Evolutionary conservation across 1,284 basidiomycete genomes (phyloP).

Genomic region (Trametes polyzona): DNA sequence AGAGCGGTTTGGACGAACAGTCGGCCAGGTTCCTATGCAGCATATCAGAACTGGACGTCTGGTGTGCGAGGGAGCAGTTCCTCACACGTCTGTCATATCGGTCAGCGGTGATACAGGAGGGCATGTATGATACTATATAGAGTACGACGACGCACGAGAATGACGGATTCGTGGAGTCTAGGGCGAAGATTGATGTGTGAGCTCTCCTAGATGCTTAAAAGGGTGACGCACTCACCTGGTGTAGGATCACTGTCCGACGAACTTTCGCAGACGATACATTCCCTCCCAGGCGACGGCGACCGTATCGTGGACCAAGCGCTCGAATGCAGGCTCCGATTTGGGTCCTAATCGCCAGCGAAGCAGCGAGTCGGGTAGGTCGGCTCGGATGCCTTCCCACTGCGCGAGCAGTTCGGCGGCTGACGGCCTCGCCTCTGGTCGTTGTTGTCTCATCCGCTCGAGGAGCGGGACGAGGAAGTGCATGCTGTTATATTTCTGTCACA

Average conservation of each 20-base stretch:
- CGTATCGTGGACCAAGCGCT: conserved; percentile 12
- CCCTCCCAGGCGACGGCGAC: conserved; percentile 17
- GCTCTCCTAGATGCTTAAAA: too few relatives aligned
- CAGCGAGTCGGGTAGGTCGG: background rate
- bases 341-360: conserved; percentile 14
- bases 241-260: conserved; percentile 1
- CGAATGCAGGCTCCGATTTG: conserved; percentile 7
- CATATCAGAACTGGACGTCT: too few relatives aligned
- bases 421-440: conserved; percentile 3
- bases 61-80: too few relatives aligned
- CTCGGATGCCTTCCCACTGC: background rate
- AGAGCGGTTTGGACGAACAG: too few relatives aligned
- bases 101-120: too few relatives aligned
- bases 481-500: conserved; percentile 14
- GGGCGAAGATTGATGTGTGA: too few relatives aligned
- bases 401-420: background rate
- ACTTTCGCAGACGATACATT: conserved; percentile 8
- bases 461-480: conserved; percentile 13
- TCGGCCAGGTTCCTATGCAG: too few relatives aligned
- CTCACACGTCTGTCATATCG: too few relatives aligned
- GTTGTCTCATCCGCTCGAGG: conserved; percentile 12
- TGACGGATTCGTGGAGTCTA: background rate
- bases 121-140: too few relatives aligned
- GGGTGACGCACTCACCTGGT: background rate
- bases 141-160: background rate